Evolutionary conservation across 176 grass and related monocot genomes (phyloP).

Genomic region (Urochloa ruziziensis): DNA sequence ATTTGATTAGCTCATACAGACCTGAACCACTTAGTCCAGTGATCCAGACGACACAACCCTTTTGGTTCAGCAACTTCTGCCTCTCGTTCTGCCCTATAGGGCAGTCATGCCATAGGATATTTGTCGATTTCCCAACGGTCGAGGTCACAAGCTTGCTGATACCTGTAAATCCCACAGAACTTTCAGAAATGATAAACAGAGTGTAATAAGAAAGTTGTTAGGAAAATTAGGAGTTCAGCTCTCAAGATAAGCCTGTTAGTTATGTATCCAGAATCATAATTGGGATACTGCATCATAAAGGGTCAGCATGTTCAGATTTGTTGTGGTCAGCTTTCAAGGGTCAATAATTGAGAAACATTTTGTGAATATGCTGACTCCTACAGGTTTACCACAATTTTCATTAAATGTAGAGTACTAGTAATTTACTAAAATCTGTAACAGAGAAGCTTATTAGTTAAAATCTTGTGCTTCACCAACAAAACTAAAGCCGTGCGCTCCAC

Average conservation of each 20-base stretch:
- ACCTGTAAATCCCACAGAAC: background rate
- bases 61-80: conserved; percentile 63
- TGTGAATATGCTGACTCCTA: no score
- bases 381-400: background rate
- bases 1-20: background rate
- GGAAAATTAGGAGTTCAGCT: background rate
- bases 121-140: conserved; percentile 52
- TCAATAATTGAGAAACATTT: background rate
- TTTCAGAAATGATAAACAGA: background rate
- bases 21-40: conserved; percentile 84
- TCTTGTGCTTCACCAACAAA: background rate
- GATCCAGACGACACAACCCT: conserved; percentile 84
- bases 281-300: background rate
- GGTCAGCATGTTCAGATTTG: no score
- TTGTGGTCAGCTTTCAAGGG: no score
- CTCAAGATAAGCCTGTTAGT: background rate
- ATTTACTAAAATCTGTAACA: background rate
- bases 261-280: background rate
- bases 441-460: background rate
- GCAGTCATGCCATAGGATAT: conserved; percentile 77
- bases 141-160: conserved; percentile 32
- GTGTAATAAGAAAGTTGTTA: no score
- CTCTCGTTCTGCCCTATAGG: conserved; percentile 50
- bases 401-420: background rate
- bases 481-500: background rate